Evolutionary conservation across 768 basidiomycete genomes (phyloP).

Genomic region (Mrakia frigida): DNA sequence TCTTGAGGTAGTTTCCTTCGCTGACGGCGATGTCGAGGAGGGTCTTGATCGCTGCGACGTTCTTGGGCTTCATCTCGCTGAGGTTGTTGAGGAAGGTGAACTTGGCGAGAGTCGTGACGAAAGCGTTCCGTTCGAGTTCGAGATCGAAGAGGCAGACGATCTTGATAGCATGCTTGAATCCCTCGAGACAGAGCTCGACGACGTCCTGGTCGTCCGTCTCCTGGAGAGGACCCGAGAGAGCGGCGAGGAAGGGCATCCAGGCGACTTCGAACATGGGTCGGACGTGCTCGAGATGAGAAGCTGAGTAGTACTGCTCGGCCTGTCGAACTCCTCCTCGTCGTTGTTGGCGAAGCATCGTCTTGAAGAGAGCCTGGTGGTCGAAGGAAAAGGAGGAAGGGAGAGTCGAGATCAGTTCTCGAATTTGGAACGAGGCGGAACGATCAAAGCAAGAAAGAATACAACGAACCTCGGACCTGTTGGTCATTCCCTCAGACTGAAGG

Average conservation of each 20-base stretch:
- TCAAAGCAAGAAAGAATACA: no score
- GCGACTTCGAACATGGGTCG: constrained; percentile 98
- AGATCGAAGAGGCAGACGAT: constrained; percentile 96
- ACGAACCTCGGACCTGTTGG: constrained; percentile 85
- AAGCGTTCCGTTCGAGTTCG: constrained; percentile 96
- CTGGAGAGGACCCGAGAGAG: constrained; percentile 87
- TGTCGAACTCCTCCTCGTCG: constrained; percentile 58
- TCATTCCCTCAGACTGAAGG: constrained; percentile 91
- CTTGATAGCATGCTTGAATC: constrained; percentile 93
- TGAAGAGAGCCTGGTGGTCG: constrained; percentile 78
- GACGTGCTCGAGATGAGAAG: constrained; percentile 93
- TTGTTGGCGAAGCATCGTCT: constrained; percentile 84
- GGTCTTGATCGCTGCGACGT: constrained; percentile 97
- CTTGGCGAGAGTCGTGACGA: constrained; percentile 90
- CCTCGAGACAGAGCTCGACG: constrained; percentile 86
- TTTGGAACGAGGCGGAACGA: neutral
- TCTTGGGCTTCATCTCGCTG: constrained; percentile 98
- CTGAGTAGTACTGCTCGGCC: constrained; percentile 88
- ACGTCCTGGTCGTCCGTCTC: constrained; percentile 90
- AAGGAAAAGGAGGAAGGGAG: neutral
- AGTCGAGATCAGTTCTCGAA: neutral
- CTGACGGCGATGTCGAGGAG: constrained; percentile 88
- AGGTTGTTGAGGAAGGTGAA: constrained; percentile 97
- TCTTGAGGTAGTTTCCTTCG: constrained; percentile 95
- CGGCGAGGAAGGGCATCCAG: constrained; percentile 97